Evolutionary conservation across 257 asterid species (phyloP).

Genomic region (Pogostemon cablin): DNA sequence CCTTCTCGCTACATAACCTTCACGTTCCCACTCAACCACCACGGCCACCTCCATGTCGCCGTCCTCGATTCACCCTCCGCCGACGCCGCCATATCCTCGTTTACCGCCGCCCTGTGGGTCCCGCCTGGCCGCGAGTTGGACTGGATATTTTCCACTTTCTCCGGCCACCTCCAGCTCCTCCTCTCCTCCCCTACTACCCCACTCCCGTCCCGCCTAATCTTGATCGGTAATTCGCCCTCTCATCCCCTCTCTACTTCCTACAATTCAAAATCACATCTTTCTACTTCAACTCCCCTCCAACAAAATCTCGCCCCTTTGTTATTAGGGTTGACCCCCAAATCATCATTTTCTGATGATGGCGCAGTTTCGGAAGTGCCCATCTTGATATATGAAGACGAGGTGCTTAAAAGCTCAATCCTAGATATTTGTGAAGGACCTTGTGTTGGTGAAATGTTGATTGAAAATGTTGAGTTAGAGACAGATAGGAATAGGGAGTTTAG

Average conservation of each 20-base stretch:
- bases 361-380: constrained; percentile 57
- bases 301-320: constrained; percentile 48
- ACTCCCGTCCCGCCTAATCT: constrained; percentile 69
- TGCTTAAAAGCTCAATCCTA: constrained; percentile 50
- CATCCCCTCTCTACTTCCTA: constrained; percentile 40
- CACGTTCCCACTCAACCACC: constrained; percentile 54
- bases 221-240: constrained; percentile 46
- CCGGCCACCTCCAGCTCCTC: constrained; percentile 90
- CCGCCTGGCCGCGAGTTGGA: constrained; percentile 80
- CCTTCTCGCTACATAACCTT: constrained; percentile 78
- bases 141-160: constrained; percentile 79
- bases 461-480: constrained; percentile 64
- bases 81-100: constrained; percentile 28
- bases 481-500: constrained; percentile 54
- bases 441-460: constrained; percentile 77
- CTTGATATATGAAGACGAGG: constrained; percentile 71
- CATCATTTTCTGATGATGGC: constrained; percentile 40
- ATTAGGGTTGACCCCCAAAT: constrained; percentile 65
- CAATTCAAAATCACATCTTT: constrained; percentile 17
- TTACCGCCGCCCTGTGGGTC: constrained; percentile 67
- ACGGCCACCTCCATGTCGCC: constrained; percentile 56
- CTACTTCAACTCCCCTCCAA: constrained; percentile 8
- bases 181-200: constrained; percentile 47
- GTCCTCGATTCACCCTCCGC: constrained; percentile 71
- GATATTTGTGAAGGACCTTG: constrained; percentile 62